Base-by-base conservation (phyloP, 768 basidiomycete genomes). In the Candolleomyces efflorescens region DNA sequence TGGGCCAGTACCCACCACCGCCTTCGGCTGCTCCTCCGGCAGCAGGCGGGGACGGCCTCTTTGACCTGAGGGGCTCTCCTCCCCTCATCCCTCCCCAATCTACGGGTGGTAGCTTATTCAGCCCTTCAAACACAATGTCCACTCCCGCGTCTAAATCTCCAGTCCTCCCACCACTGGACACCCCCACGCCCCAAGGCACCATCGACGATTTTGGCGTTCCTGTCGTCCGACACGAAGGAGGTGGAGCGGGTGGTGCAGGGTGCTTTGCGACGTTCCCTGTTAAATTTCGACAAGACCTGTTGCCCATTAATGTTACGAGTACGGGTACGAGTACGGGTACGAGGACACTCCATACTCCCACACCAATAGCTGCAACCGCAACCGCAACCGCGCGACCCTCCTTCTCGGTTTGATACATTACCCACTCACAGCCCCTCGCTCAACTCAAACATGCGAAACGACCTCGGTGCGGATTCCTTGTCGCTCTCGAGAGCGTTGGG, bases 211-310 rank as follows among this genome's bases (percentile, higher is more conserved):
- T 45, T 17, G 53, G 41, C 7, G 41, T 38, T 18, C 43, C 32
- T 32, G 11, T 32, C 11, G 7, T 5, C 6, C 32, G 11, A 32
- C 7, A 32, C 5, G 32, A 11, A 11, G 32, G 7, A 32, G 32
- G 55, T 7, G 22, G 61, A 26, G 64, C 65, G 26, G 62, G 63
- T 9, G 79, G 79, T 1, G 51, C 51, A 20, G 80, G 79, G 0
- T 77, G 83, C 15, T 90, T 88, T 63, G 84, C 85, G 23, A 90
- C 89, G 1, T 82, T 89, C 70, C 88, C 87, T 0, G 77, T 80
- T 17, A 78, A 82, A 58, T 67, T 69, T 57, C 63, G 68, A 51
- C 67, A 62, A 38, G 60, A 55, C 11, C 59, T 58, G 6, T 54
- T 72, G 22, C 63, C 71, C 32, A 76, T 75, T 32, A 32, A 32